Evolutionary conservation across 257 asterid species (phyloP).

Genomic region (Capsicum chinense): DNA sequence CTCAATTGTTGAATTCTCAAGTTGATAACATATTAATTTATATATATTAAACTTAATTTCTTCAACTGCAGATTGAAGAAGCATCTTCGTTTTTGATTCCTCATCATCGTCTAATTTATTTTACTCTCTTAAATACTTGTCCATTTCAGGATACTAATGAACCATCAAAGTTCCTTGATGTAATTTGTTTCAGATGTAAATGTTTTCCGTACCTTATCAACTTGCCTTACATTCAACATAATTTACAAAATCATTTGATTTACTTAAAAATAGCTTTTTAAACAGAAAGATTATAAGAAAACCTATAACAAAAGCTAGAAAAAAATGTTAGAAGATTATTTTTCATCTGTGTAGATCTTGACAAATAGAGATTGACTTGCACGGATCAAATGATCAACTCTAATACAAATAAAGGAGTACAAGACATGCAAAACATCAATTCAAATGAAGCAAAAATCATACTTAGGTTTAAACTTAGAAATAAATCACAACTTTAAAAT

Average conservation of each 20-base stretch:
- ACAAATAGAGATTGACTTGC: background rate
- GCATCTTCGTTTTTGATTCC: background rate
- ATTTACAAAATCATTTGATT: background rate
- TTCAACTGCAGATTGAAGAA: background rate
- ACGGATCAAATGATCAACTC: conserved; percentile 35
- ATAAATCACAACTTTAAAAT: no score
- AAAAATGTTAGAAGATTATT: background rate
- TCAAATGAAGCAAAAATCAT: conserved; percentile 37
- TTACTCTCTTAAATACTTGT: conserved; percentile 28
- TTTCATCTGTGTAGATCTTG: background rate
- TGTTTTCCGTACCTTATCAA: conserved; percentile 36
- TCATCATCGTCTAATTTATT: conserved; percentile 3
- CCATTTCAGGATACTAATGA: conserved; percentile 35
- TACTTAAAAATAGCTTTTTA: background rate
- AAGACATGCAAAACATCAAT: conserved; percentile 33
- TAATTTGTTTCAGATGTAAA: conserved; percentile 27
- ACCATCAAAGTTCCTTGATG: background rate
- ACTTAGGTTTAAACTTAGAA: background rate
- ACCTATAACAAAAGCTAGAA: background rate
- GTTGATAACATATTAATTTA: no score
- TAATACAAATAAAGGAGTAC: conserved; percentile 16
- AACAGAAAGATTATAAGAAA: background rate
- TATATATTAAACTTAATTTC: no score
- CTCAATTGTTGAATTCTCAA: no score
- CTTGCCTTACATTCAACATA: background rate